Evolutionary conservation across 768 basidiomycete species (phyloP).

Genomic region (Phaeolepiota aurea): DNA sequence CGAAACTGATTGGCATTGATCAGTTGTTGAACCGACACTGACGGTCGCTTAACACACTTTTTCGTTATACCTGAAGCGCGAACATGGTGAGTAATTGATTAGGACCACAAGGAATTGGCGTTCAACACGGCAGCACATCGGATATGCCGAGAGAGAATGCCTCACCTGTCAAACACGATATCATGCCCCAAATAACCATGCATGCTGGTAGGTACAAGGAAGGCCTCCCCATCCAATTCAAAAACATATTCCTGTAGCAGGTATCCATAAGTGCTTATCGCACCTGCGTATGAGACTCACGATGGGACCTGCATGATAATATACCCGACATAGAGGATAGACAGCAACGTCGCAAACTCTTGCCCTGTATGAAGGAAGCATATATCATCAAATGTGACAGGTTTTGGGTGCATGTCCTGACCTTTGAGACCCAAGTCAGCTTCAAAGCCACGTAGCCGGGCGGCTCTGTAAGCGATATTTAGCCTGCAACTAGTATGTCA

Average conservation of each 20-base stretch:
- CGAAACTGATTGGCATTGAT: constrained; percentile 36
- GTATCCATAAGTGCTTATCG: too few relatives aligned
- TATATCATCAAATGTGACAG: not conserved
- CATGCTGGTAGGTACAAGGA: constrained; percentile 60
- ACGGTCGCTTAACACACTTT: constrained; percentile 12
- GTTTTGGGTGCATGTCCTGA: not conserved
- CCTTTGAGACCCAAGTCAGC: constrained; percentile 52
- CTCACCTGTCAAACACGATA: constrained; percentile 46
- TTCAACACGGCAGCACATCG: not conserved
- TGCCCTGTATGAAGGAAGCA: not conserved
- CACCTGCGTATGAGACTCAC: too few relatives aligned
- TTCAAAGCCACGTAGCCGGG: constrained; percentile 65
- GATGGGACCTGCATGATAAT: constrained; percentile 77
- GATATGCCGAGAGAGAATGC: not conserved
- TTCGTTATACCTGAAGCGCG: constrained; percentile 26
- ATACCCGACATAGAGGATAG: constrained; percentile 66
- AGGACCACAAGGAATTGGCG: too few relatives aligned
- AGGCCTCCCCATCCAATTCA: constrained; percentile 61
- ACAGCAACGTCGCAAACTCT: constrained; percentile 59
- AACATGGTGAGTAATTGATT: too few relatives aligned
- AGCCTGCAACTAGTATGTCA: too few relatives aligned
- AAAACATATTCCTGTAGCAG: constrained; percentile 68
- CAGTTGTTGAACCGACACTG: not conserved
- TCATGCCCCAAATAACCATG: constrained; percentile 68
- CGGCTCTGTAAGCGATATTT: constrained; percentile 62